Evolutionary conservation across 2,329 filamentous ascomycete genomes (phyloP), one percentile per base, ranked within the genome.

Genomic region (Claviceps fusiformis): DNA sequence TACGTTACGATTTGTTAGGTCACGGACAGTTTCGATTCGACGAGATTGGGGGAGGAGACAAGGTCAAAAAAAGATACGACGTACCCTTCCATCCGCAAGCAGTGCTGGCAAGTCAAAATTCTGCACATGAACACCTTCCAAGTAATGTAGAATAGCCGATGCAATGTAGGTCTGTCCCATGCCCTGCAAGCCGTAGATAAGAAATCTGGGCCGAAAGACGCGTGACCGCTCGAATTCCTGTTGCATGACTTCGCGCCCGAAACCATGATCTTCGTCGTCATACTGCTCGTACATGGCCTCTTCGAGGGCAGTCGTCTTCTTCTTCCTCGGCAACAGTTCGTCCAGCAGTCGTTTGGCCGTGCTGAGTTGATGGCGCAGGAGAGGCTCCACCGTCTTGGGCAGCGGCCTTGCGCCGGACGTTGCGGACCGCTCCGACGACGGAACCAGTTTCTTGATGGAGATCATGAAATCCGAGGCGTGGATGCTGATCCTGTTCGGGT

Each of bases 381-480:
- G 74, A 17, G 93, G 91, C 64, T 91, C 88, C 52, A 98, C 80
- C 11, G 80, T 77, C 61, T 85, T 85, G 2, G 89, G 88, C 19
- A 98, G 73, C 0, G 92, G 86, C 15, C 86, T 80, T 53, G 92
- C 91, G 13, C 86, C 88, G 13, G 91, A 92, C 3, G 89, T 86
- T 0, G 89, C 85, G 50, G 92, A 92, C 59, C 93, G 79, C 68
- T 97, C 89, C 0, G 93, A 97, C 0, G 93, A 97, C 7, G 93
- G 93, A 11, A 96, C 81, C 71, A 98, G 89, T 70, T 95, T 95
- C 73, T 95, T 95, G 66, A 96, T 85, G 0, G 92, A 95, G 15
- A 96, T 80, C 87, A 95, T 95, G 64, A 98, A 98, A 69, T 98
- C 93, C 55, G 93, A 93, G 5, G 93, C 89, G 47, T 88, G 85